A percentile compares a stretch with the other conserved stretches of the same genome.
Conservation (phyloP, 306 rosid species). For the Trichosanthes truncata region DNA sequence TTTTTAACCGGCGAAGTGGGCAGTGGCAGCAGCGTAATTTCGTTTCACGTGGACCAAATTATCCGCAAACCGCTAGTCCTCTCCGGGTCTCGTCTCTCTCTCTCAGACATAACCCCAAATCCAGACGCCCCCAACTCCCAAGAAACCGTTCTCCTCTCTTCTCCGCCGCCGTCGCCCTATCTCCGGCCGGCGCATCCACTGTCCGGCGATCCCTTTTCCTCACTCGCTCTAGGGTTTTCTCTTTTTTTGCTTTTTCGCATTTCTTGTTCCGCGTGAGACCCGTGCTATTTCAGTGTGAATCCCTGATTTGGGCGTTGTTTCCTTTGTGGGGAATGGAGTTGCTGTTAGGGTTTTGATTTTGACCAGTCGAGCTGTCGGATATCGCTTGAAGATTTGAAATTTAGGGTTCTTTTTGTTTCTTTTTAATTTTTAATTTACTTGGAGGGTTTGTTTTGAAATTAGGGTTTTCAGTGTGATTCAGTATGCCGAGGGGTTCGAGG, state of each 20-base stretch:
- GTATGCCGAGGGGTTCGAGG: slow-evolving; percentile 95
- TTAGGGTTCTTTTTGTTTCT: slow-evolving; percentile 7
- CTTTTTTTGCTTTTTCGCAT: not conserved
- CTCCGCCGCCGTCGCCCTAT: slow-evolving; percentile 5
- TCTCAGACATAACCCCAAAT: slow-evolving; percentile 7
- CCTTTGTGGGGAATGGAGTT: not conserved
- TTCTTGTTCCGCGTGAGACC: not conserved
- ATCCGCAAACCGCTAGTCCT: slow-evolving; percentile 8
- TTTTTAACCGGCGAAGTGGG: not conserved
- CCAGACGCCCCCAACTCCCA: not conserved
- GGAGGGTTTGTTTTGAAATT: not conserved
- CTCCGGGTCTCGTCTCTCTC: slow-evolving; percentile 2
- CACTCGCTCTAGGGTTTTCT: not conserved
- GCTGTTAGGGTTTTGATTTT: not conserved
- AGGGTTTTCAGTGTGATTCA: slow-evolving; percentile 30
- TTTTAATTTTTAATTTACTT: not conserved
- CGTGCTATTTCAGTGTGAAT: not conserved
- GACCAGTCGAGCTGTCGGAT: not conserved
- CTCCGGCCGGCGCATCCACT: not conserved
- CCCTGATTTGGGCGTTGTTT: not conserved
- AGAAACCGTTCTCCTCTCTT: slow-evolving; percentile 3
- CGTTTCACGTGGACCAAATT: slow-evolving; percentile 5
- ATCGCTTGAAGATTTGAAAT: slow-evolving; percentile 10
- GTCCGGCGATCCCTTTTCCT: not conserved
- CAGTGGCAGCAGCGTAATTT: slow-evolving; percentile 2